Percentiles rank a stretch among this genome's conserved stretches.
phyloP scores from a whole-genome alignment of 2,329 filamentous ascomycete species.

The Penicillium sp. region DNA sequence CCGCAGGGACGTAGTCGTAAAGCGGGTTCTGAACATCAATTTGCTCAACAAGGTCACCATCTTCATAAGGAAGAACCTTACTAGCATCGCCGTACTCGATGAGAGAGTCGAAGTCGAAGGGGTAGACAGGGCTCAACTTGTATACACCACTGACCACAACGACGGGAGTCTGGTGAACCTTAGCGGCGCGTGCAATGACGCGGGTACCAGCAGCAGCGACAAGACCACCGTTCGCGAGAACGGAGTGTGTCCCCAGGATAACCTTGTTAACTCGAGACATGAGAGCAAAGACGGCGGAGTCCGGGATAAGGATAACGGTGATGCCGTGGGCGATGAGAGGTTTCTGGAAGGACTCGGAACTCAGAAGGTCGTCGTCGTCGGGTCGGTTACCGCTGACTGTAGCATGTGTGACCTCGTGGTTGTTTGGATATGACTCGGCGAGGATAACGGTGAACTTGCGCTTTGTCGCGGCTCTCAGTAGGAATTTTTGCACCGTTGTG shows the following conservation, averaged over 20 bases:
- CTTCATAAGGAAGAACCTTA: slow-evolving; percentile 74
- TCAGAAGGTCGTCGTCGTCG: slow-evolving; percentile 53
- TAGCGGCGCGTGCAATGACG: slow-evolving; percentile 82
- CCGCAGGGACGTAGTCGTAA: slow-evolving; percentile 80
- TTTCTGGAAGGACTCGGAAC: slow-evolving; percentile 68
- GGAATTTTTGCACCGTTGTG: slow-evolving; percentile 83
- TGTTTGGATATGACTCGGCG: slow-evolving; percentile 73
- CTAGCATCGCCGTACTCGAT: slow-evolving; percentile 86
- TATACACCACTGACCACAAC: slow-evolving; percentile 90
- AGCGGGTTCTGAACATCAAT: slow-evolving; percentile 78
- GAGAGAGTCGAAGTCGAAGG: slow-evolving; percentile 78
- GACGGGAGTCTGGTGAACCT: slow-evolving; percentile 79
- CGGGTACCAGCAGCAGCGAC: slow-evolving; percentile 83
- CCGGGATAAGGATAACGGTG: slow-evolving; percentile 80
- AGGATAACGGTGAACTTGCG: slow-evolving; percentile 91
- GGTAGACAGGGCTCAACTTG: slow-evolving; percentile 88
- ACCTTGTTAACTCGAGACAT: slow-evolving; percentile 97
- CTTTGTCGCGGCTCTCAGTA: slow-evolving; percentile 84
- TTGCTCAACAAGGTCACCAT: slow-evolving; percentile 77
- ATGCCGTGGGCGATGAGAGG: slow-evolving; percentile 78
- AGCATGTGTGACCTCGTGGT: slow-evolving; percentile 66
- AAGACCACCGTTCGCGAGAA: slow-evolving; percentile 85
- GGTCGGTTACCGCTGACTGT: slow-evolving; percentile 61
- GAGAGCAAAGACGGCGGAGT: slow-evolving; percentile 85
- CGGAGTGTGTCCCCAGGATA: slow-evolving; percentile 82